Conservation (phyloP, 2,329 filamentous ascomycete genomes). For the Talaromyces funiculosus region DNA sequence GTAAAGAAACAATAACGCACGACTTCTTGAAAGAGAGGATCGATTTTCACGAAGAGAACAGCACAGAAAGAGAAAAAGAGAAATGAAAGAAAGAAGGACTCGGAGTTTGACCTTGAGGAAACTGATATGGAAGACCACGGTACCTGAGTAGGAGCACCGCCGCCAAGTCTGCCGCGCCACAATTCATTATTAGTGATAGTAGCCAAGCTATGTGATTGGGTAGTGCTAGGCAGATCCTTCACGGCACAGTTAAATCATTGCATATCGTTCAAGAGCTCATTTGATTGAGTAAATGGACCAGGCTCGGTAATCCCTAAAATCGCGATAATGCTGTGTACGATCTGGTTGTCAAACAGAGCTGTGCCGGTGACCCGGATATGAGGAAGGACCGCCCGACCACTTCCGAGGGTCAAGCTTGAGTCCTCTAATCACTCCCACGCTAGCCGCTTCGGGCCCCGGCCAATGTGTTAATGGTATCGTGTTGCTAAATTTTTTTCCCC, state of each 20-base stretch:
- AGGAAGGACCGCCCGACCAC: constrained; percentile 28
- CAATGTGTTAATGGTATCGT: constrained; percentile 19
- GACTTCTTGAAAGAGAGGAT: background rate
- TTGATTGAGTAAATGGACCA: no score
- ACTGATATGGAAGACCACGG: background rate
- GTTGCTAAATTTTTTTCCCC: constrained; percentile 28
- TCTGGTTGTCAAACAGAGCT: background rate
- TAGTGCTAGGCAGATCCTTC: background rate
- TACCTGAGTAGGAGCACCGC: background rate
- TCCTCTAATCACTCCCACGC: background rate
- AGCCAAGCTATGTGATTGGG: constrained; percentile 4
- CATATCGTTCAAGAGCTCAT: background rate
- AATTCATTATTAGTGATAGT: background rate
- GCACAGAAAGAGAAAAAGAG: background rate
- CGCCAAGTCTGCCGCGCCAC: background rate
- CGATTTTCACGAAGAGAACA: background rate
- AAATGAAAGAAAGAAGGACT: constrained; percentile 1
- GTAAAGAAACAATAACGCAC: background rate
- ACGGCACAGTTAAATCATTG: background rate
- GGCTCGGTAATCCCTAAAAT: no score
- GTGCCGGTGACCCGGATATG: constrained; percentile 9
- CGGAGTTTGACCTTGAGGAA: background rate
- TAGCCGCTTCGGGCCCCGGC: background rate
- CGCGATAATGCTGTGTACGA: background rate
- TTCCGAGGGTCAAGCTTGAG: constrained; percentile 26